A percentile compares a stretch with the other conserved stretches of the same genome.
Conservation (phyloP, 306 rosid species). For the Vachellia collinsii region DNA sequence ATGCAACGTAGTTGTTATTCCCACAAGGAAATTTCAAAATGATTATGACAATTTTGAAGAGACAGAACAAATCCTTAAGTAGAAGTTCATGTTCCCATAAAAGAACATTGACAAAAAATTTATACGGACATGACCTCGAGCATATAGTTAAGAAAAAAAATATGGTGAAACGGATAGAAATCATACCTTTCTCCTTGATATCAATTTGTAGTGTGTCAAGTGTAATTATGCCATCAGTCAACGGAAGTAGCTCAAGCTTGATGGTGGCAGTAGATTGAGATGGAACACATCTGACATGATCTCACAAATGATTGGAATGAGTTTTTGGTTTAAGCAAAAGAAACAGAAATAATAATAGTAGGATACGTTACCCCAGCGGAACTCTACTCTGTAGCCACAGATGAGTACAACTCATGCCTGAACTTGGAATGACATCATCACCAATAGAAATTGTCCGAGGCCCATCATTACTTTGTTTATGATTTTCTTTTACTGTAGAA, state of each 20-base stretch:
- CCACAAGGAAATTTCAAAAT: constrained; percentile 4
- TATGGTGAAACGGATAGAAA: background rate
- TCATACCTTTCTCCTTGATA: constrained; percentile 89
- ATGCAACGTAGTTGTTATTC: constrained; percentile 4
- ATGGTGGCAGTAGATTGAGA: constrained; percentile 85
- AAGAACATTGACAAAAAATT: constrained; percentile 28
- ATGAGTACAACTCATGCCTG: constrained; percentile 84
- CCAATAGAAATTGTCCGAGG: constrained; percentile 56
- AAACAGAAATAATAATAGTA: background rate
- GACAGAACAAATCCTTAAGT: constrained; percentile 11
- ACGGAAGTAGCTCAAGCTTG: constrained; percentile 95
- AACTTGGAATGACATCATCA: constrained; percentile 72
- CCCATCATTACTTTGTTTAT: constrained; percentile 53
- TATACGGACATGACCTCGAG: constrained; percentile 17
- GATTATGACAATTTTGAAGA: constrained; percentile 15
- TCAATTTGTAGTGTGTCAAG: constrained; percentile 89
- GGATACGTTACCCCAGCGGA: constrained; percentile 81
- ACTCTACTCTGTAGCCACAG: constrained; percentile 98
- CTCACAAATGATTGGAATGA: constrained; percentile 39
- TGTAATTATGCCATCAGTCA: constrained; percentile 94
- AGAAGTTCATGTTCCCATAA: constrained; percentile 27
- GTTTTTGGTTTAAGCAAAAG: constrained; percentile 23
- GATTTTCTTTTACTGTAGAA: constrained; percentile 51
- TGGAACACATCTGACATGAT: constrained; percentile 77
- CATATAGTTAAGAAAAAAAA: constrained; percentile 22